Percentiles rank a stretch among this genome's conserved stretches.
Conservation (phyloP, 371 early-diverging fungal species). For the Spraguea lophii region DNA sequence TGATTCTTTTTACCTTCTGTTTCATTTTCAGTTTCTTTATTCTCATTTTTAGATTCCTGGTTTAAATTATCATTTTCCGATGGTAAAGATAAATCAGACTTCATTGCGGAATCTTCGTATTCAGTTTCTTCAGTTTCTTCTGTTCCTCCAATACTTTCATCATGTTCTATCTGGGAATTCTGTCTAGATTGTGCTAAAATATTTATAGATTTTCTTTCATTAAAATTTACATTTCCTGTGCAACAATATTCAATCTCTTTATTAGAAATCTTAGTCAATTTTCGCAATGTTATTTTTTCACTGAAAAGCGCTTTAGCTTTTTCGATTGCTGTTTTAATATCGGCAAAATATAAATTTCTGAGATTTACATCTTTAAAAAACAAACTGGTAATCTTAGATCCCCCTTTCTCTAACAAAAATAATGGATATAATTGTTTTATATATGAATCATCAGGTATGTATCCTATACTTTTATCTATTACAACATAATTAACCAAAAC, state of each 20-base stretch:
- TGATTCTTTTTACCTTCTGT: not conserved
- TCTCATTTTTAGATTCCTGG: not conserved
- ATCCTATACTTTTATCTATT: not conserved
- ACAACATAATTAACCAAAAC: constrained; percentile 1
- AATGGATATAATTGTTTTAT: constrained; percentile 1
- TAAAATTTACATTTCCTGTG: not conserved
- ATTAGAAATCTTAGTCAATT: not conserved
- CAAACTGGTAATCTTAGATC: not conserved
- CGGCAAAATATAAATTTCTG: not conserved
- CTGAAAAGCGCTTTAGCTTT: not conserved
- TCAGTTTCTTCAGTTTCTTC: too few relatives aligned
- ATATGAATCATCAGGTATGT: not conserved
- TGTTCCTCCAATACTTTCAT: too few relatives aligned
- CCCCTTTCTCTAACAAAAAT: not conserved
- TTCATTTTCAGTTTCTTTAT: too few relatives aligned
- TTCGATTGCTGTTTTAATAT: not conserved
- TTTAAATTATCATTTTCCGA: too few relatives aligned
- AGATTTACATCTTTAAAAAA: not conserved
- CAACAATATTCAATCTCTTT: not conserved
- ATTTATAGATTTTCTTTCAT: too few relatives aligned
- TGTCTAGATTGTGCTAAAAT: too few relatives aligned
- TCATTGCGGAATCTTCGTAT: too few relatives aligned
- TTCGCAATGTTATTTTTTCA: not conserved
- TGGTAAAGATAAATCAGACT: too few relatives aligned
- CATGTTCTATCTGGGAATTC: too few relatives aligned